phyloP scores from a whole-genome alignment of 1,284 basidiomycete species.

The Ganoderma resinaceum region DNA sequence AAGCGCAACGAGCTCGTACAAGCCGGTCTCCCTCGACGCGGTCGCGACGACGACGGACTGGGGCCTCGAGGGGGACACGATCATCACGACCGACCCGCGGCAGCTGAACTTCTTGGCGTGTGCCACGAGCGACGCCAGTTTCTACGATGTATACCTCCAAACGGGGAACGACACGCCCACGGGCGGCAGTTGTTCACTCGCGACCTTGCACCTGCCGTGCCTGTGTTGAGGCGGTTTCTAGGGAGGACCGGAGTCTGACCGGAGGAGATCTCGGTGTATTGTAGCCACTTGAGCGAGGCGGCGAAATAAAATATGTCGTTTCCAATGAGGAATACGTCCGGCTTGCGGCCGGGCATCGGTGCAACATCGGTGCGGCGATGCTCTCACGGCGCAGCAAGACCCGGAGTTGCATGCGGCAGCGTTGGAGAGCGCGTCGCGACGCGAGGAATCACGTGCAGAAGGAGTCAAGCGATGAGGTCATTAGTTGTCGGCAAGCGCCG shows the following conservation, averaged over 20 bases:
- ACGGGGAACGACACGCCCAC: slow-evolving; percentile 57
- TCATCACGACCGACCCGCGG: slow-evolving; percentile 57
- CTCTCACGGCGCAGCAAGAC: neutral
- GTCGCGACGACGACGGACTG: slow-evolving; percentile 60
- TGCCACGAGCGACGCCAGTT: slow-evolving; percentile 47
- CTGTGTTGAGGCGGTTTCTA: slow-evolving; percentile 47
- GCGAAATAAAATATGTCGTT: neutral
- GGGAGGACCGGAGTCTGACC: neutral
- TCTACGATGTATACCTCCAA: slow-evolving; percentile 59
- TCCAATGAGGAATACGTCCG: neutral
- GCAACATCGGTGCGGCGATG: neutral
- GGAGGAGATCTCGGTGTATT: neutral
- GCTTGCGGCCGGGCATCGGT: slow-evolving; percentile 1
- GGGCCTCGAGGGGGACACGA: slow-evolving; percentile 66
- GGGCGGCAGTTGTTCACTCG: slow-evolving; percentile 51
- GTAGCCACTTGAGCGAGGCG: neutral
- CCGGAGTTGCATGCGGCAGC: neutral
- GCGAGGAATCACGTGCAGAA: slow-evolving; percentile 27
- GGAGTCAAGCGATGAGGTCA: slow-evolving; percentile 24
- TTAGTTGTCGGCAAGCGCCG: slow-evolving; percentile 21
- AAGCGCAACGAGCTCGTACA: slow-evolving; percentile 54
- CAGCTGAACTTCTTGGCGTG: slow-evolving; percentile 67
- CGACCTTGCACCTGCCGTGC: slow-evolving; percentile 60
- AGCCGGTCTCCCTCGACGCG: slow-evolving; percentile 52
- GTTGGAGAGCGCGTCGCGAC: slow-evolving; percentile 18